Conservation (phyloP, 2,329 filamentous ascomycete species). For the Xylariales sp. region DNA sequence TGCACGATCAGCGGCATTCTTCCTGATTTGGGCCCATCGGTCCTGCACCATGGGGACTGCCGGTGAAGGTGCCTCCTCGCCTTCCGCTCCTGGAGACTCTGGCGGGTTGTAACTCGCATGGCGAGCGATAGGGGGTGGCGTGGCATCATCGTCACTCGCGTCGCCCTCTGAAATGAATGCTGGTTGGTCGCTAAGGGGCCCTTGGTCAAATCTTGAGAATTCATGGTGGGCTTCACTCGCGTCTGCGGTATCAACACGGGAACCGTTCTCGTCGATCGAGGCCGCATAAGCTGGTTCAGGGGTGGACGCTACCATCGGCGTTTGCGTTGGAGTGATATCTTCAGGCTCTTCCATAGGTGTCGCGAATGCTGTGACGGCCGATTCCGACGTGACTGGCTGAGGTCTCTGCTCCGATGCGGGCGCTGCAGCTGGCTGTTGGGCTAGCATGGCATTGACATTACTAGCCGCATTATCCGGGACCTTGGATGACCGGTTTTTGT, state of each 20-base stretch:
- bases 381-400: slow-evolving; percentile 18
- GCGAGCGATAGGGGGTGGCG: slow-evolving; percentile 48
- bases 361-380: slow-evolving; percentile 15
- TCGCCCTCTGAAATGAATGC: slow-evolving; percentile 67
- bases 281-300: neutral
- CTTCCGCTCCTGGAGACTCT: slow-evolving; percentile 15
- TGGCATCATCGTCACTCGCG: slow-evolving; percentile 40
- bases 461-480: slow-evolving; percentile 47
- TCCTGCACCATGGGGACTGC: slow-evolving; percentile 55
- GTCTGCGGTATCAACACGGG: slow-evolving; percentile 57
- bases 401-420: slow-evolving; percentile 21
- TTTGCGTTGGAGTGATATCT: slow-evolving; percentile 23
- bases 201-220: slow-evolving; percentile 75
- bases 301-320: slow-evolving; percentile 13
- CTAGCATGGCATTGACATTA: slow-evolving; percentile 49
- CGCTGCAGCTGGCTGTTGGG: slow-evolving; percentile 30
- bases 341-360: slow-evolving; percentile 21
- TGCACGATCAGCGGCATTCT: slow-evolving; percentile 81
- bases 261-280: slow-evolving; percentile 37
- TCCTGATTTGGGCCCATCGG: slow-evolving; percentile 92
- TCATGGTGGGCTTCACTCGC: slow-evolving; percentile 55
- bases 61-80: slow-evolving; percentile 26
- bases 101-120: slow-evolving; percentile 19
- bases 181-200: slow-evolving; percentile 79
- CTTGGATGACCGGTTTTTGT: slow-evolving; percentile 56